A percentile compares a stretch with the other conserved stretches of the same genome.
Evolutionary conservation across 306 rosid species (phyloP).

Genomic region (Neltuma alba): DNA sequence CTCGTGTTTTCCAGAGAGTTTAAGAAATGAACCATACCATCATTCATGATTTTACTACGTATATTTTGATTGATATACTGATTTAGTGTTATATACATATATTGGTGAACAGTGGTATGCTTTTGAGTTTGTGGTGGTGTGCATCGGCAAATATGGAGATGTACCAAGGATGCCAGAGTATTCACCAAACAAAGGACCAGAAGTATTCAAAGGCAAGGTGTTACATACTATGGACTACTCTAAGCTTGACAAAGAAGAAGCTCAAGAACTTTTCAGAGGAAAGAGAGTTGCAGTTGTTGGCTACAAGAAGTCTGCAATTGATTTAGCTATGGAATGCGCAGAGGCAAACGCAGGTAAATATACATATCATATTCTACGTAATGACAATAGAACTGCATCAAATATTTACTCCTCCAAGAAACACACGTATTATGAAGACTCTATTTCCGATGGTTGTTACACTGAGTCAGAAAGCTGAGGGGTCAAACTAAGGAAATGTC

Average conservation of each 20-base stretch:
- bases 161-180: constrained; percentile 47
- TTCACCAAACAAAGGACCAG: constrained; percentile 45
- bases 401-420: not conserved
- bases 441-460: not conserved
- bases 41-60: not conserved
- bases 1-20: too few relatives aligned
- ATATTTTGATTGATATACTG: not conserved
- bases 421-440: not conserved
- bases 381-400: not conserved
- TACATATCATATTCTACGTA: not conserved
- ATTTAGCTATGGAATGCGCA: constrained; percentile 59
- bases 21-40: not conserved
- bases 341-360: constrained; percentile 48
- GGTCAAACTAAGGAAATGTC: not conserved
- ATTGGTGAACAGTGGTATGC: constrained; percentile 55
- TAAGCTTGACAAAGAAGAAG: constrained; percentile 49
- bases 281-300: constrained; percentile 62
- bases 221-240: constrained; percentile 59
- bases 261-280: constrained; percentile 45
- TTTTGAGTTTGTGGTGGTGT: constrained; percentile 60
- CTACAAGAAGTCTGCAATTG: constrained; percentile 63
- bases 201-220: constrained; percentile 55
- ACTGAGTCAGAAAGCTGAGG: not conserved
- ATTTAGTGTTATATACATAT: not conserved
- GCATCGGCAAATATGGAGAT: constrained; percentile 69